Evolutionary conservation across 257 asterid species (phyloP), one percentile per base, ranked within the genome.

Genomic region (Handroanthus guayacan): DNA sequence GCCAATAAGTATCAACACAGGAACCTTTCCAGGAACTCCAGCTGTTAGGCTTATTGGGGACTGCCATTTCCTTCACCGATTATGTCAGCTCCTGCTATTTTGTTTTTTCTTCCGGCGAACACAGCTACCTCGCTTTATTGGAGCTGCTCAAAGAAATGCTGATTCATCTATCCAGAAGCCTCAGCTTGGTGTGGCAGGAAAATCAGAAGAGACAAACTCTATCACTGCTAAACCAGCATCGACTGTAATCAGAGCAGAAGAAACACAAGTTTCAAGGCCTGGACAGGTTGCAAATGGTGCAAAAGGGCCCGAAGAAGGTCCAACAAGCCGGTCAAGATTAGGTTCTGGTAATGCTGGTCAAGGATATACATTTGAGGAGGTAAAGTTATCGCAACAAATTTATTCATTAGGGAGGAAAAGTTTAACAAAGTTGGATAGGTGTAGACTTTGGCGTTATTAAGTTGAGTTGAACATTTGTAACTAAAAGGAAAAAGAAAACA

Each of bases 271-370:
- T 75, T 39, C 91, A 74, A 83, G 91, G 81, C 56, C 79, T 80
- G 93, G 92, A 61, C 96, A 82, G 82, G 93, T 78, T 60, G 87
- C 71, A 64, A 72, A 90, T 73, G 91, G 89, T 75, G 84, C 89
- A 41, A 95, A 91, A 79, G 97, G 88, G 61, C 81, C 96, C 18
- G 99, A 95, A 82, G 99, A 95, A 78, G 97, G 93, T 76, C 93
- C 96, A 51, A 82, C 92, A 69, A 90, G 88, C 84, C 84, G 98
- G 79, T 89, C 97, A 25, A 95, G 99, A 78, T 85, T 95, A 77
- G 99, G 99, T 76, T 91, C 88, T 57, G 99, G 99, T 25, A 95
- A 95, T 93, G 99, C 99, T 79, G 99, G 99, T 73, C 99, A 95
- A 90, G 99, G 99, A 63, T 95, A 95, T 84, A 93, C 98, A 52